Evolutionary conservation across 179 eudicot species (phyloP).

Genomic region (Heliamphora pulchella): DNA sequence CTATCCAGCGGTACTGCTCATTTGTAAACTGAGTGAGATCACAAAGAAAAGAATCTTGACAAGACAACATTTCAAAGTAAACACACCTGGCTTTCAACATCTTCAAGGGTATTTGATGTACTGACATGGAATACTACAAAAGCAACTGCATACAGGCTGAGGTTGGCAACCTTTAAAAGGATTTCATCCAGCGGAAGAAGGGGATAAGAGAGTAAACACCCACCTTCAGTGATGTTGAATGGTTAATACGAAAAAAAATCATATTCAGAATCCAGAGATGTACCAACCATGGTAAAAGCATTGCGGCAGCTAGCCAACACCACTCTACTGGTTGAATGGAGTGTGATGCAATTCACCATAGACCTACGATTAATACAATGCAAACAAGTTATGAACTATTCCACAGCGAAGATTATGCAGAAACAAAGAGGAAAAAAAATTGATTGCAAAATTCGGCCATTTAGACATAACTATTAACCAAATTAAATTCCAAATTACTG

Average conservation of each 20-base stretch:
- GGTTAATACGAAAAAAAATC: neutral
- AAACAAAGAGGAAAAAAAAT: neutral
- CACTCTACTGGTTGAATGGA: constrained; percentile 82
- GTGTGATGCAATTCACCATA: constrained; percentile 94
- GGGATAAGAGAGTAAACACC: neutral
- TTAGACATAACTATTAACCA: neutral
- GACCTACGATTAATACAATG: constrained; percentile 50
- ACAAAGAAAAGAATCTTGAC: neutral
- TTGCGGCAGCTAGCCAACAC: constrained; percentile 86
- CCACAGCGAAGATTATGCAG: neutral
- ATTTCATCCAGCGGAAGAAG: neutral
- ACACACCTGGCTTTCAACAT: constrained; percentile 68
- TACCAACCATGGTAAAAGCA: constrained; percentile 89
- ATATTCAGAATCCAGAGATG: neutral
- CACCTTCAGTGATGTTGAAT: constrained; percentile 8
- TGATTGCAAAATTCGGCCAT: neutral
- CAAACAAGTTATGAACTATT: neutral
- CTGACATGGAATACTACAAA: constrained; percentile 53
- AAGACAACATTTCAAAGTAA: neutral
- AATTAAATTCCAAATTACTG: no score
- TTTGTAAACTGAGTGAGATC: constrained; percentile 15
- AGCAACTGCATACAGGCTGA: constrained; percentile 76
- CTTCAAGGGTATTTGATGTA: constrained; percentile 38
- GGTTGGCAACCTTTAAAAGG: constrained; percentile 68
- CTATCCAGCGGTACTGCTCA: constrained; percentile 92